phyloP scores from a whole-genome alignment of 1,139 yeast genomes.

The Saccharomycopsis crataegensis region DNA sequence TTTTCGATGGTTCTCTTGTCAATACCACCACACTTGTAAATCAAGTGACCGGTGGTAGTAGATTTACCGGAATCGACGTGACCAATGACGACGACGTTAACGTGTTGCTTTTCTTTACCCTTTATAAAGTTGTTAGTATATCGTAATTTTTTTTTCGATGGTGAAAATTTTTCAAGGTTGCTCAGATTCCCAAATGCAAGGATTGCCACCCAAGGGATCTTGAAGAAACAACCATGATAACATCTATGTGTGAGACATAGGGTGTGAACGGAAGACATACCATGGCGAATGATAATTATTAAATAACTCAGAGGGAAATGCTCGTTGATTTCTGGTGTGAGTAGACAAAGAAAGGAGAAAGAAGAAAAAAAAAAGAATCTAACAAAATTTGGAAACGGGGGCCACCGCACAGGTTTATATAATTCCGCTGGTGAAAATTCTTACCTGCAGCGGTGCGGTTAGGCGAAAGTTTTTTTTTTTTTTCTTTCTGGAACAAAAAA shows the following conservation, averaged over 20 bases:
- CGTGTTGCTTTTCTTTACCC: conserved; percentile 96
- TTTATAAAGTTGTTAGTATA: conserved; percentile 3
- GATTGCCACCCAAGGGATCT: no score
- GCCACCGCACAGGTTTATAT: no score
- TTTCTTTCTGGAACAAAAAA: no score
- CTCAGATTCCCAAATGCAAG: no score
- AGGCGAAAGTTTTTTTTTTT: no score
- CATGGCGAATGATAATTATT: conserved; percentile 26
- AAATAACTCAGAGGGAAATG: conserved; percentile 34
- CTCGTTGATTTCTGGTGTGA: conserved; percentile 36
- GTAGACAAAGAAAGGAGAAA: conserved; percentile 29
- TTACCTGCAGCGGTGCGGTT: not conserved
- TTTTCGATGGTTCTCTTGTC: conserved; percentile 91
- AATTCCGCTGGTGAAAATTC: not conserved
- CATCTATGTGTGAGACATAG: no score
- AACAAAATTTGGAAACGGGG: conserved; percentile 22
- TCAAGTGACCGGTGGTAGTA: conserved; percentile 98
- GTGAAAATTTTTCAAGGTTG: no score
- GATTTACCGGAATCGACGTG: conserved; percentile 99
- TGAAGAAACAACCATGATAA: no score
- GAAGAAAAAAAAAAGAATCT: conserved; percentile 17
- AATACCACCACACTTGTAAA: conserved; percentile 80
- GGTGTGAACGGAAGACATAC: conserved; percentile 23
- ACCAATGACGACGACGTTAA: conserved; percentile 99
- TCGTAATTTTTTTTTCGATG: not conserved